Conservation (phyloP, 2,329 filamentous ascomycete species). For the Clarireedia hainanense region DNA sequence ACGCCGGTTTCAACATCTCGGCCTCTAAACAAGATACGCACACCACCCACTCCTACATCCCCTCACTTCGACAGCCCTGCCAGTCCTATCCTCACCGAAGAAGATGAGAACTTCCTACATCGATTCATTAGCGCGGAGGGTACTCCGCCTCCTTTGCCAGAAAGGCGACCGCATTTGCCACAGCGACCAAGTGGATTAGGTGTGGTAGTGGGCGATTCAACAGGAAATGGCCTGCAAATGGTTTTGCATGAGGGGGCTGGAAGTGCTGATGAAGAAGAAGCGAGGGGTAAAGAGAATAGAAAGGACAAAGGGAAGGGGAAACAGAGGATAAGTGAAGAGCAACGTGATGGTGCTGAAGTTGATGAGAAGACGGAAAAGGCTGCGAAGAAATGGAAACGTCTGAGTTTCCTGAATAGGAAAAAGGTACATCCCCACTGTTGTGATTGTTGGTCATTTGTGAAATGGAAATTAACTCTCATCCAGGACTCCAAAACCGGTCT, state of each 20-base stretch:
- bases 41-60: conserved; percentile 19
- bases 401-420: conserved; percentile 32
- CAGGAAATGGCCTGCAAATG: conserved; percentile 22
- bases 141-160: conserved; percentile 45
- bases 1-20: background rate
- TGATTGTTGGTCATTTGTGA: conserved; percentile 3
- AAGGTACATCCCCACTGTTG: conserved; percentile 18
- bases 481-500: conserved; percentile 31
- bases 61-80: conserved; percentile 4
- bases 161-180: conserved; percentile 12
- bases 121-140: conserved; percentile 43
- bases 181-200: background rate
- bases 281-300: conserved; percentile 11
- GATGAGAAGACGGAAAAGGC: conserved; percentile 25
- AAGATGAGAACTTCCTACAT: conserved; percentile 52
- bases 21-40: conserved; percentile 15
- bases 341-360: conserved; percentile 14
- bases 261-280: conserved; percentile 25
- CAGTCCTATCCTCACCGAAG: conserved; percentile 42
- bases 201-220: conserved; percentile 18
- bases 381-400: conserved; percentile 32
- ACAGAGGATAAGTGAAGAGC: conserved; percentile 26
- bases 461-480: conserved; percentile 27
- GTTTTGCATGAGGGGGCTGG: conserved; percentile 39
- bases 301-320: conserved; percentile 26